Percentiles rank a stretch among this genome's conserved stretches.
These are phyloP conservation scores for Halophytophthora polymorphica DNA, from an alignment of 352 stramenopile genomes.

Conservation along the genomic window DNA sequence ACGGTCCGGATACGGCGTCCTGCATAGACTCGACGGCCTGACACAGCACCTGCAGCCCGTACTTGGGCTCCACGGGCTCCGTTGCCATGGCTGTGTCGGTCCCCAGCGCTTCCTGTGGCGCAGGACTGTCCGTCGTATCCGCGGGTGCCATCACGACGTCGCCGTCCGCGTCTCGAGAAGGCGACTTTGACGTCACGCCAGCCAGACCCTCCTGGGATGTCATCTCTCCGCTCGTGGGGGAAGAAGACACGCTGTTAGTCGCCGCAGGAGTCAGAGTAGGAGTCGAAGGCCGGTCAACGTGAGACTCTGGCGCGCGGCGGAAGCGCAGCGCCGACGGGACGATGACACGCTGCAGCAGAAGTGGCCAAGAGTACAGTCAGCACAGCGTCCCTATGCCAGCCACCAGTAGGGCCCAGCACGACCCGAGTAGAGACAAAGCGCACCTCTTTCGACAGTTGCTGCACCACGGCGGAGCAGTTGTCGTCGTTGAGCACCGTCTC, in stretches of 20 bases:
- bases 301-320: constrained; percentile 55
- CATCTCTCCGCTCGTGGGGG: too few species aligned
- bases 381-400: background rate
- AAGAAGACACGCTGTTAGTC: background rate
- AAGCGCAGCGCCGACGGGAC: constrained; percentile 72
- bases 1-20: constrained; percentile 56
- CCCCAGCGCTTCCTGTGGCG: background rate
- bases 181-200: constrained; percentile 4
- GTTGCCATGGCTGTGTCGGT: constrained; percentile 5
- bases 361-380: constrained; percentile 3
- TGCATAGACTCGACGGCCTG: constrained; percentile 81
- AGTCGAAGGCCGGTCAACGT: constrained; percentile 14
- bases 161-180: constrained; percentile 41
- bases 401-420: background rate
- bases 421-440: background rate
- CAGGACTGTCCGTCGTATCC: constrained; percentile 10
- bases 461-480: constrained; percentile 74
- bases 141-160: constrained; percentile 61
- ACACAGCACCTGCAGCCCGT: constrained; percentile 70
- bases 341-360: constrained; percentile 37
- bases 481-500: constrained; percentile 72
- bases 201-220: too few species aligned
- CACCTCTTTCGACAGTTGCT: constrained; percentile 77
- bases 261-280: background rate
- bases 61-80: constrained; percentile 61